Evolutionary conservation across 1,284 basidiomycete genomes (phyloP), one percentile per base, ranked within the genome.

Genomic region (Marasmius tenuissimus): DNA sequence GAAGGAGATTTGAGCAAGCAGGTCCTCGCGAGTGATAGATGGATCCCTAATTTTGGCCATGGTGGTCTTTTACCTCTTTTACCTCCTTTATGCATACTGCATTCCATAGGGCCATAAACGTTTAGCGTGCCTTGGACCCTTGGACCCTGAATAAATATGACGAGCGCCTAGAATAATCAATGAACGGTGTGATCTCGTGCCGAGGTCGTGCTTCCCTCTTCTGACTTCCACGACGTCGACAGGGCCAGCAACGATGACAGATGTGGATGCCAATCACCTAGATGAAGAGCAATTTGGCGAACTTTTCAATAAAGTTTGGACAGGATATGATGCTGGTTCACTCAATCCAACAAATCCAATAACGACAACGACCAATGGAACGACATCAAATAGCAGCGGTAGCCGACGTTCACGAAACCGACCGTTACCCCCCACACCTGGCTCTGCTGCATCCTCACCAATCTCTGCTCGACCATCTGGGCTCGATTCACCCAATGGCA

Each of bases 281-380:
- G 20, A 47, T 5, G 45, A 47, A 47, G 45, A 47, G n/a, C 16
- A n/a, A 47, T 20, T 47, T 20, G 20, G 16, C 4, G 45, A 47
- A 47, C 39, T 61, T 12, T 61, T 53, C 20, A 39, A 61, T 37
- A 61, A 20, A 20, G 60, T 61, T 37, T 61, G 60, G 60, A 18
- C 47, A 11, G 60, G 60, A 27, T 61, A 61, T n/a, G 60, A 49
- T 14, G 60, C 60, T 39, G 60, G 53, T 39, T 39, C 56, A 12
- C 42, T 35, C 39, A 42, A 47, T 33, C 42, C 33, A 35, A 40
- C 39, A 7, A 33, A 4, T 12, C 3, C 22, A 14, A 34, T 5
- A 39, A 39, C n/a, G n/a, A 18, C 53, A 11, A 39, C 27, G 53
- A 38, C 53, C 4, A 20, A 34, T 11, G 51, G 27, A 27, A 27